Conservation (phyloP, 2,329 filamentous ascomycete genomes). For the Phialophora tarda region DNA sequence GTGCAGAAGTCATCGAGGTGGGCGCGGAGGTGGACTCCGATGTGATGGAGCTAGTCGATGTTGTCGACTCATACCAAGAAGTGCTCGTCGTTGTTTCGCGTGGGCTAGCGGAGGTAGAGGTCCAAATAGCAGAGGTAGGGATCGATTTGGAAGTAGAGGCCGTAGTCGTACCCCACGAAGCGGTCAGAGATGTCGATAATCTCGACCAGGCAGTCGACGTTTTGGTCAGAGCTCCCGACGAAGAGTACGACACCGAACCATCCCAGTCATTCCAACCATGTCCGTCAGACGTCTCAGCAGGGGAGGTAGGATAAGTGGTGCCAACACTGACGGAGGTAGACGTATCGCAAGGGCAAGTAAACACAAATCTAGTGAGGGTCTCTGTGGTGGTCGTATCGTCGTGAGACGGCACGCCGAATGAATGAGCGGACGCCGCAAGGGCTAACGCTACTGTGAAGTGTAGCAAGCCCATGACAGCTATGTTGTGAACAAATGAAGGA, state of each 20-base stretch:
- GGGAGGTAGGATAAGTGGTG: slow-evolving; percentile 12
- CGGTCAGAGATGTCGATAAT: neutral
- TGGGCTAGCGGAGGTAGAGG: neutral
- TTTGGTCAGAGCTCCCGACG: slow-evolving; percentile 4
- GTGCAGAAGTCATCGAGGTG: neutral
- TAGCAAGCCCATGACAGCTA: slow-evolving; percentile 20
- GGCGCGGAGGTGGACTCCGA: neutral
- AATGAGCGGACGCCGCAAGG: slow-evolving; percentile 21
- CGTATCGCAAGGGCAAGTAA: slow-evolving; percentile 21
- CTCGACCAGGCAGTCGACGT: slow-evolving; percentile 1
- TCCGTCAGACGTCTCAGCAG: slow-evolving; percentile 4
- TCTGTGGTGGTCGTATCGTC: slow-evolving; percentile 16
- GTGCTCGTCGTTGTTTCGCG: neutral
- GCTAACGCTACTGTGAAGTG: slow-evolving; percentile 12
- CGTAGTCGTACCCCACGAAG: neutral
- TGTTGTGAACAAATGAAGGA: slow-evolving; percentile 15
- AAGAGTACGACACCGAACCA: slow-evolving; percentile 3
- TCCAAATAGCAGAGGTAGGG: slow-evolving; percentile 2
- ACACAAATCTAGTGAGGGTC: slow-evolving; percentile 26
- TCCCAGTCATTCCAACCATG: slow-evolving; percentile 14
- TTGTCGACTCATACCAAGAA: neutral
- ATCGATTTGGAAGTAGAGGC: neutral
- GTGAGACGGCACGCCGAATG: slow-evolving; percentile 2
- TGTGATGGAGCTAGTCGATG: slow-evolving; percentile 6
- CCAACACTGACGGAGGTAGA: slow-evolving; percentile 16